These are phyloP conservation scores for Kuraishia floccosa DNA, from an alignment of 805 yeast genomes.

Conservation along the genomic window DNA sequence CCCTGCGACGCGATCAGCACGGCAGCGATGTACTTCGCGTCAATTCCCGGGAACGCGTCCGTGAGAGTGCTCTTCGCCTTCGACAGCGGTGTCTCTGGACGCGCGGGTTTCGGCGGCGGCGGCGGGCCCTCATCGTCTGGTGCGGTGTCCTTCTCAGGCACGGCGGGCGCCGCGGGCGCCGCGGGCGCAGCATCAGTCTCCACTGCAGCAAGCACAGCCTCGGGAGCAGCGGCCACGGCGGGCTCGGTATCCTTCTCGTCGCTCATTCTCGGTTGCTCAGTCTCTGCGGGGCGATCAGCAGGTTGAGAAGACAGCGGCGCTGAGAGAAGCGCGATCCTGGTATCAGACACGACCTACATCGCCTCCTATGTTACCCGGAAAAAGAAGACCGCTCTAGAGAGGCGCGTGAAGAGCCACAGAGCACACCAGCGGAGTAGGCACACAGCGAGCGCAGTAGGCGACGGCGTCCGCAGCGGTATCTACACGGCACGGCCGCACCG, in stretches of 20 bases:
- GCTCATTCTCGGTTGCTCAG: background rate
- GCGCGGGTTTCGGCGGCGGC: constrained; percentile 38
- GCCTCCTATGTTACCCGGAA: no score
- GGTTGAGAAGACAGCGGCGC: no score
- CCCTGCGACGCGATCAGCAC: constrained; percentile 82
- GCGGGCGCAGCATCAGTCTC: background rate
- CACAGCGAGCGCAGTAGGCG: no score
- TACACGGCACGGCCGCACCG: no score
- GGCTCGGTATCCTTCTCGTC: background rate
- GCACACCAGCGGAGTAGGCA: no score
- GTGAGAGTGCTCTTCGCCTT: constrained; percentile 46
- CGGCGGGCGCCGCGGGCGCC: background rate
- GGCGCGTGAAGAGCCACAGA: no score
- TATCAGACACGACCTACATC: no score
- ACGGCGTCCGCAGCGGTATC: no score
- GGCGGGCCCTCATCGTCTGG: constrained; percentile 1
- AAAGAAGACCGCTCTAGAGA: no score
- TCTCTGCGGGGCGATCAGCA: no score
- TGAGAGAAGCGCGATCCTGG: no score
- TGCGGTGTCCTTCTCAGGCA: no score
- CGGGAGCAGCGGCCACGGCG: background rate
- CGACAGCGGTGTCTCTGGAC: constrained; percentile 54
- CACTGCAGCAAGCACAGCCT: background rate
- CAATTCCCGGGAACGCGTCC: constrained; percentile 81
- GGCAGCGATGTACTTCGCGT: constrained; percentile 61